Percentiles rank a stretch among this genome's conserved stretches.
phyloP scores from a whole-genome alignment of 176 grass and related monocot genomes.

The Phyllostachys edulis region DNA sequence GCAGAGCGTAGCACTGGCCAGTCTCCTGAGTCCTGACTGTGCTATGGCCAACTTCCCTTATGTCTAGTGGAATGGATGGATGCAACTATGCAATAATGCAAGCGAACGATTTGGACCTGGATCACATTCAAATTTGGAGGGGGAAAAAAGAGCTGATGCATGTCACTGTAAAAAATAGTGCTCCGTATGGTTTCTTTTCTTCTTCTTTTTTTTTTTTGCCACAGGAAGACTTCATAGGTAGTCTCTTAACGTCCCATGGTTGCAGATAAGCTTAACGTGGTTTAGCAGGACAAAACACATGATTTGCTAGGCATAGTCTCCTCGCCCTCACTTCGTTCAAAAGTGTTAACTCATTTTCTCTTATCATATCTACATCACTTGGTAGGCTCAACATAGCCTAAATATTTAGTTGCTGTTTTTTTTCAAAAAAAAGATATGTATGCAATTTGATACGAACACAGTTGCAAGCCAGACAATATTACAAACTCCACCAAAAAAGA shows the following conservation, averaged over 20 bases:
- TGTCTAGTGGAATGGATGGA: background rate
- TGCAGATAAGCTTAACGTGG: background rate
- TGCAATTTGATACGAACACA: background rate
- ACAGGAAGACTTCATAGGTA: background rate
- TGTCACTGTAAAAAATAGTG: background rate
- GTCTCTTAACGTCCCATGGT: no score
- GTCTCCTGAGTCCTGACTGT: background rate
- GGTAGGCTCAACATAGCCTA: background rate
- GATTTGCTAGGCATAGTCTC: no score
- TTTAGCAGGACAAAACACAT: background rate
- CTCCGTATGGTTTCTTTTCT: background rate
- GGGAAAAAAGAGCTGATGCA: background rate
- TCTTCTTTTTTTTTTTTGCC: no score
- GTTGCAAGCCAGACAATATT: background rate
- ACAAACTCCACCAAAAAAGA: background rate
- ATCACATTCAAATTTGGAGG: slow-evolving; percentile 23
- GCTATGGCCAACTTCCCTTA: background rate
- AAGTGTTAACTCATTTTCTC: no score
- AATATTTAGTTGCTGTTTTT: background rate
- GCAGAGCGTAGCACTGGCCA: no score
- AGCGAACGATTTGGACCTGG: background rate
- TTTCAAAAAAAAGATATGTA: no score
- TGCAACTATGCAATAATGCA: background rate
- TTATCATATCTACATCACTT: background rate
- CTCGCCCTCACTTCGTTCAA: background rate